phyloP scores from a whole-genome alignment of 192 early-diverging fungal species.

The Funneliformis geosporum region DNA sequence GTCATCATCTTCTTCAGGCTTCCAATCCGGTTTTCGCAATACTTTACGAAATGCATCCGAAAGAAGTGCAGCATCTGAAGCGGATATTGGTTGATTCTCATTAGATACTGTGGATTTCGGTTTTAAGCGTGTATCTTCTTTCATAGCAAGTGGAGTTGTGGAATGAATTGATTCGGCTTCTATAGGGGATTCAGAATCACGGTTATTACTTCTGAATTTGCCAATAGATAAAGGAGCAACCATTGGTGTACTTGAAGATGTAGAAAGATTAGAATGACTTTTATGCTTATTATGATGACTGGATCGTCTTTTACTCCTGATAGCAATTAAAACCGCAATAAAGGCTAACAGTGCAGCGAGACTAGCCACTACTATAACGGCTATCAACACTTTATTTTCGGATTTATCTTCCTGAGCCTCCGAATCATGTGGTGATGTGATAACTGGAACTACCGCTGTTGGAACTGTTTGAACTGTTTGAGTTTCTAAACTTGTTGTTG shows the following conservation, averaged over 20 bases:
- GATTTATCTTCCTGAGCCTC: neutral
- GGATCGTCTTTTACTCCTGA: neutral
- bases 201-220: neutral
- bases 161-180: neutral
- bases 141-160: neutral
- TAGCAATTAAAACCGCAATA: neutral
- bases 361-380: neutral
- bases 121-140: neutral
- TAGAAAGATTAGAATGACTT: conserved; percentile 3
- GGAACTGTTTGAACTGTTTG: neutral
- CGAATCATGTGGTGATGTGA: neutral
- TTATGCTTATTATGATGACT: neutral
- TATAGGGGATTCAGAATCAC: conserved; percentile 7
- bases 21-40: conserved; percentile 25
- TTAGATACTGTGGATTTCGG: neutral
- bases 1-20: neutral
- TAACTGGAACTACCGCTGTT: neutral
- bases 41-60: conserved; percentile 17
- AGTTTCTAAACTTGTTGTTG: neutral
- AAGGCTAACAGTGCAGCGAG: neutral
- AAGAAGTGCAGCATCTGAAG: conserved; percentile 15
- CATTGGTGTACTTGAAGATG: conserved; percentile 13
- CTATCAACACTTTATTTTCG: neutral
- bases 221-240: neutral
- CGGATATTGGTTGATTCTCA: neutral